A percentile compares a stretch with the other conserved stretches of the same genome.
Conservation (phyloP, 306 rosid species). For the Vicia faba region DNA sequence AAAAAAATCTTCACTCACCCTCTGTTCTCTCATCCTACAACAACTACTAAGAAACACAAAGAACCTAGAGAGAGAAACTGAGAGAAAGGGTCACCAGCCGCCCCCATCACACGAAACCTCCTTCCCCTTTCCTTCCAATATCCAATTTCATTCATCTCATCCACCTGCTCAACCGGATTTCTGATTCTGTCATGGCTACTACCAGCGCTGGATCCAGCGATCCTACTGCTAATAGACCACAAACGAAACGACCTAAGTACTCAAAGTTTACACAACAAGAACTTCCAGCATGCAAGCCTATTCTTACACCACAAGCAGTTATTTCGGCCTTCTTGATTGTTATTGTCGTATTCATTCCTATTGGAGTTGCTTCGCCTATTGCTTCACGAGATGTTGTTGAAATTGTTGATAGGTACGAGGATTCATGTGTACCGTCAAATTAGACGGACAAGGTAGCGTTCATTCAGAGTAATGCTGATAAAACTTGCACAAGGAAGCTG, state of each 20-base stretch:
- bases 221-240: conserved; percentile 58
- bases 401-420: too few species aligned
- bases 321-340: conserved; percentile 87
- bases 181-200: conserved; percentile 59
- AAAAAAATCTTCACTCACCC: too few species aligned
- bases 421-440: too few species aligned
- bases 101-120: conserved; percentile 34
- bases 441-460: too few species aligned
- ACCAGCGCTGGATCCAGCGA: conserved; percentile 78
- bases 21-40: not conserved
- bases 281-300: conserved; percentile 98
- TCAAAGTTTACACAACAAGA: conserved; percentile 97
- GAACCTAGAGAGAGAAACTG: not conserved
- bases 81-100: conserved; percentile 42
- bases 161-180: conserved; percentile 35
- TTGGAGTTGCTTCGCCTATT: conserved; percentile 79
- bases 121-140: not conserved
- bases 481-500: too few species aligned
- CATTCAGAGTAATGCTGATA: too few species aligned
- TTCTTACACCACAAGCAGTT: conserved; percentile 93
- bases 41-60: not conserved
- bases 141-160: conserved; percentile 19
- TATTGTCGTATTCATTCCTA: conserved; percentile 75
- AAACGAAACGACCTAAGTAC: conserved; percentile 90
- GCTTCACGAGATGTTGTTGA: too few species aligned